Evolutionary conservation across 2,329 filamentous ascomycete species (phyloP), one percentile per base, ranked within the genome.

Genomic region (Coleophoma eucalyptorum): DNA sequence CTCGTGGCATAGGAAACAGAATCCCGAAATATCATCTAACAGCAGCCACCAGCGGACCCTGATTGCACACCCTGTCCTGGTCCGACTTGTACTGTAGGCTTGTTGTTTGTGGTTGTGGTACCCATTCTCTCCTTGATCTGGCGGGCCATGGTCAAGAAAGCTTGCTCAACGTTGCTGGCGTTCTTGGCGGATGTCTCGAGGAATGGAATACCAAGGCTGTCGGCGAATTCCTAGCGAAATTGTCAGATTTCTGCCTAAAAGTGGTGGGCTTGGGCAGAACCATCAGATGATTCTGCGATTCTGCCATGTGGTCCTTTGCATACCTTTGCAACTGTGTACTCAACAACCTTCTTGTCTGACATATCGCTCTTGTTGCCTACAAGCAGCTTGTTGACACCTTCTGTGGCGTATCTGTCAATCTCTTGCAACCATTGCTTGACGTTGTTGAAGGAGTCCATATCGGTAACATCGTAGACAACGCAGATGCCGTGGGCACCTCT

Each of bases 291-390:
- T 59, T 19, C n/a, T 33, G 32, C 15, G 31, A 42, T 12, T 18
- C 18, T 18, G 40, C 40, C 57, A 62, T 62, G 56, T 60, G 56
- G 59, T 26, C 26, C 47, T 48, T 58, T 43, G 65, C 81, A 55
- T 78, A 97, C 94, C 90, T 99, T 99, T 64, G 94, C 94, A 62
- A 97, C 94, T 58, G 91, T 96, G 83, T 99, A 99, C 74, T 99
- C 94, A 56, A 99, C 94, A 38, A 97, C 94, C 81, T 97, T 99
- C 89, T 99, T 99, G 78, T 99, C 94, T 54, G 93, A 86, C 91
- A 99, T 97, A 89, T 99, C 94, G 76, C 91, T 96, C 88, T 99
- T 99, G 88, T 99, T 99, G 69, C 94, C 94, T 57, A 99, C 93
- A 56, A 99, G 86, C 61, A 99, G 83, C 83, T 99, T 99, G 85